Base-by-base conservation (phyloP, 2,329 filamentous ascomycete species). In the Aspergillus ustus region DNA sequence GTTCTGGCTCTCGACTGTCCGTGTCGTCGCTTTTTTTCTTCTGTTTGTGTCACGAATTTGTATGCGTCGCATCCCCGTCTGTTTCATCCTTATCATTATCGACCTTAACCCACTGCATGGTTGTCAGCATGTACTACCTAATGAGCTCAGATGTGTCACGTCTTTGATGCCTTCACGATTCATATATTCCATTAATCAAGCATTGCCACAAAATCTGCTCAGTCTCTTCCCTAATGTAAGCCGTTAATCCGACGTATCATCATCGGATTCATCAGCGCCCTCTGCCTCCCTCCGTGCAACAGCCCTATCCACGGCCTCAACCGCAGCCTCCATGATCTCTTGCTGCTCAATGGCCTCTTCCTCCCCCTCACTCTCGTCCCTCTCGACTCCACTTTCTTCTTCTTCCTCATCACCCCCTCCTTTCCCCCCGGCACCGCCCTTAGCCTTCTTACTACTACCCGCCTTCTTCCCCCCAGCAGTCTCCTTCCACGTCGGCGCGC, bases 301-400 rank as follows among this genome's bases (percentile, higher is more conserved):
- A 34, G 66, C 68, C 37, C 63, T 68, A 34, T 66, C 65, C n/a
- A 72, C 72, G 15, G 68, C 72, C 17, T 67, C 71, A 50, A 67
- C 69, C 50, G 67, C 64, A n/a, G 68, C 71, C 37, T 72, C 72
- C 52, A 70, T 45, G 55, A 75, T 70, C 60, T 75, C 73, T 29
- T 64, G 67, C 37, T 73, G 66, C 61, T 75, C 70, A 55, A 71
- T 69, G 51, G 67, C 73, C 52, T 73, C 74, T 52, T 75, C 73
- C 37, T 76, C 71, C 0, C 73, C 71, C 40, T 75, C 70, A 63
- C 69, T 40, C 34, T 40, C 34, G 11, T 40, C 34, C n/a, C n/a
- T n/a, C 15, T 40, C 34, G 5, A 40, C 34, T 15, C 8, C 34
- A 15, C 34, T 40, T 44, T 7, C 40, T 45, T 72, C 73, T 48